phyloP scores from a whole-genome alignment of 495 filamentous ascomycete species.

The Lasiosphaeria hispida region DNA sequence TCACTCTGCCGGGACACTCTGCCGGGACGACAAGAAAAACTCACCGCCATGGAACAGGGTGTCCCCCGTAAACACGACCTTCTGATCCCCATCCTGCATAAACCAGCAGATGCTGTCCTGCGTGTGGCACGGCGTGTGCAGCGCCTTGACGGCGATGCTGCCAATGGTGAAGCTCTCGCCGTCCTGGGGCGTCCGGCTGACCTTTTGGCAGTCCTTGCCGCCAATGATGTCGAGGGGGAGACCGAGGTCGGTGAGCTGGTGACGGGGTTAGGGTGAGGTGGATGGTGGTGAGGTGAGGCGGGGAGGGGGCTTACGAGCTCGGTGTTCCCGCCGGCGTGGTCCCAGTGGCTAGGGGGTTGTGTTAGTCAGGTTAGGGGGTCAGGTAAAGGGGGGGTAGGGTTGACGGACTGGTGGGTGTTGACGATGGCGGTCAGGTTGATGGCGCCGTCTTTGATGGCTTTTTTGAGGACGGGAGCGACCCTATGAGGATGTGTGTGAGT shows the following conservation, averaged over 20 bases:
- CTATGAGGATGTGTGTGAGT: constrained; percentile 39
- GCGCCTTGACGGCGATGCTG: constrained; percentile 78
- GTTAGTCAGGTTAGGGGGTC: not conserved
- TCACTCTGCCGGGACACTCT: not conserved
- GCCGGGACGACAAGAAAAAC: constrained; percentile 9
- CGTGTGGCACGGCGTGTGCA: constrained; percentile 96
- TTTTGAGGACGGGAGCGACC: constrained; percentile 75
- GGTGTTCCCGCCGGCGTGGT: constrained; percentile 90
- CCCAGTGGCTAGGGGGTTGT: constrained; percentile 68
- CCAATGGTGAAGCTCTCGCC: constrained; percentile 81
- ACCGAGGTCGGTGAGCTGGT: constrained; percentile 65
- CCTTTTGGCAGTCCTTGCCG: constrained; percentile 78
- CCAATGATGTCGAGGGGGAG: constrained; percentile 71
- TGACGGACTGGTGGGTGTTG: constrained; percentile 92
- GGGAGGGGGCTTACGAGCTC: constrained; percentile 57
- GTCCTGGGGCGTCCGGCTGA: constrained; percentile 71
- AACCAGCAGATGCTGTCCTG: constrained; percentile 94
- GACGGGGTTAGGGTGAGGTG: constrained; percentile 15
- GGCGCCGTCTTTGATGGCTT: constrained; percentile 63
- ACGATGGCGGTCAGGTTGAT: constrained; percentile 87
- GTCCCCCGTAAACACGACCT: constrained; percentile 91
- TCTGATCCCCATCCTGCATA: constrained; percentile 77
- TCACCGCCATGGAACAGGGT: constrained; percentile 90
- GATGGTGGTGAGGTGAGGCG: not conserved
- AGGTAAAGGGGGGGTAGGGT: not conserved